Percentiles rank a stretch among this genome's conserved stretches.
These are phyloP conservation scores for Porphyrellus cyaneotinctus DNA, from an alignment of 768 basidiomycete species.

Conservation along the genomic window DNA sequence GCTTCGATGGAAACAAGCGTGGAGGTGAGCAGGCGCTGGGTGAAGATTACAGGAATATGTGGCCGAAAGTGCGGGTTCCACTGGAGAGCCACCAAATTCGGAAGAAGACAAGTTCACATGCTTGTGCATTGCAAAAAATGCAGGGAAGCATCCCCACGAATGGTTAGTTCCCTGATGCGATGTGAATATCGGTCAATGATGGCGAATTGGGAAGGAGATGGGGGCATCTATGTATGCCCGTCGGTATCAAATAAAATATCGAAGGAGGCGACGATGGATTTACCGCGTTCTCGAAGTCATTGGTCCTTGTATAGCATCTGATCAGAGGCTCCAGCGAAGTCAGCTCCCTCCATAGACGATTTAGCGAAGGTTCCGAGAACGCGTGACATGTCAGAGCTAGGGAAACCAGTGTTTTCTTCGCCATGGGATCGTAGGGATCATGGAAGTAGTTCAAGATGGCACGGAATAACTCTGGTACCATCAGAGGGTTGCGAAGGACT, in stretches of 20 bases:
- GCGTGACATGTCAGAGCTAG: slow-evolving; percentile 9
- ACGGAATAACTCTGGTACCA: slow-evolving; percentile 6
- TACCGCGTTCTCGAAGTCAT: background rate
- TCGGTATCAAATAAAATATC: background rate
- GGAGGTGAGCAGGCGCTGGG: no score
- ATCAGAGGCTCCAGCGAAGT: slow-evolving; percentile 10
- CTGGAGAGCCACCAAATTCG: slow-evolving; percentile 6
- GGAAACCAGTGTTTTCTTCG: background rate
- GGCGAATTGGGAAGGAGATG: slow-evolving; percentile 1
- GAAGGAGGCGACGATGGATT: background rate
- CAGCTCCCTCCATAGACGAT: slow-evolving; percentile 8
- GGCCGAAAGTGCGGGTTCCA: background rate
- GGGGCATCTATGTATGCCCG: slow-evolving; percentile 1
- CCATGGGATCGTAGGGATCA: background rate
- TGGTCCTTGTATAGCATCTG: background rate
- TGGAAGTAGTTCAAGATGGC: background rate
- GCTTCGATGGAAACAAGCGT: no score
- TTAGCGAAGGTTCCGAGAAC: slow-evolving; percentile 10
- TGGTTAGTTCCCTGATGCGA: slow-evolving; percentile 6
- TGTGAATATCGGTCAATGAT: slow-evolving; percentile 4
- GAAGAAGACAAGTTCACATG: slow-evolving; percentile 2
- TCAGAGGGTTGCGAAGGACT: background rate
- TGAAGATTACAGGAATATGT: background rate
- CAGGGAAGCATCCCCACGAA: background rate
- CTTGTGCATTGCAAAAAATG: slow-evolving; percentile 7